Percentiles rank a stretch among this genome's conserved stretches.
phyloP scores from a whole-genome alignment of 2,329 filamentous ascomycete species.

The Fusarium sulawesiense region DNA sequence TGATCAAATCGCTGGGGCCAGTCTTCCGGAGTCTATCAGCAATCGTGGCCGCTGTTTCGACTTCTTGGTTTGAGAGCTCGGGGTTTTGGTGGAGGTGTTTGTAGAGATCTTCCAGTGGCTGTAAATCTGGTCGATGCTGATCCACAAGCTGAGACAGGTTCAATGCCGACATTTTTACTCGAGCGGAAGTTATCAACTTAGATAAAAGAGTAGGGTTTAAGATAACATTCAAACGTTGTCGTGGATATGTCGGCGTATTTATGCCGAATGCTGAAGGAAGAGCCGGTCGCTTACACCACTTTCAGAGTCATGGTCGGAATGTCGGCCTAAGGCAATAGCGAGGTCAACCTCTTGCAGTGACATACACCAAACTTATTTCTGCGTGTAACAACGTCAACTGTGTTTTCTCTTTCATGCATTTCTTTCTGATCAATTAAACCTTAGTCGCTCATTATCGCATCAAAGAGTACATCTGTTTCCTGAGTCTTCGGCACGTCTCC shows the following conservation, averaged over 20 bases:
- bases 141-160: background rate
- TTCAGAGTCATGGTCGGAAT: background rate
- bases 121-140: constrained; percentile 10
- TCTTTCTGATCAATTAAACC: background rate
- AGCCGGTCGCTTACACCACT: background rate
- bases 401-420: background rate
- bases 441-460: background rate
- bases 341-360: background rate
- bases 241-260: background rate
- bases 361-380: background rate
- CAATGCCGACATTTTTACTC: background rate
- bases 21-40: constrained; percentile 52
- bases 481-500: background rate
- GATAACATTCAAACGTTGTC: background rate
- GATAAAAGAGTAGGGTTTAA: too few relatives aligned
- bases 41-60: constrained; percentile 61
- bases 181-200: too few relatives aligned
- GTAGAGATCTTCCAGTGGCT: constrained; percentile 53
- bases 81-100: constrained; percentile 69
- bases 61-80: constrained; percentile 68
- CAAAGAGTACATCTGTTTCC: background rate
- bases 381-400: background rate
- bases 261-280: background rate
- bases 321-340: background rate
- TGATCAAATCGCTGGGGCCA: constrained; percentile 42